Evolutionary conservation across 441 rosid genomes (phyloP).

Genomic region (Codiaeum variegatum): DNA sequence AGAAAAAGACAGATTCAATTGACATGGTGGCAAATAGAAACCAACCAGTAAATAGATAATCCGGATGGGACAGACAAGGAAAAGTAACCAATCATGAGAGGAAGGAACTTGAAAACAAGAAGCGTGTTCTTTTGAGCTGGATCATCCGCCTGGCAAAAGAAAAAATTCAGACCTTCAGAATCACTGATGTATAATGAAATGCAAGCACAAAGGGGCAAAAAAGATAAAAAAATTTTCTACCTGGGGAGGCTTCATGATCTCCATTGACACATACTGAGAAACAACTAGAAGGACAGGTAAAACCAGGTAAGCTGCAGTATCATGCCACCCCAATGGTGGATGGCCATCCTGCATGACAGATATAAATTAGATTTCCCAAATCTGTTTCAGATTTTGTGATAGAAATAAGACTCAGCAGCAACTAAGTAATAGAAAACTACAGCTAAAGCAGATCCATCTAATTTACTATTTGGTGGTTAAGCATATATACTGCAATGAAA

Average conservation of each 20-base stretch:
- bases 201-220: conserved; percentile 10
- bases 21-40: conserved; percentile 27
- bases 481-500: background rate
- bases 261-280: conserved; percentile 92
- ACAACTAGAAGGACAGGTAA: conserved; percentile 83
- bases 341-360: conserved; percentile 71
- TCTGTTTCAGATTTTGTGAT: conserved; percentile 6
- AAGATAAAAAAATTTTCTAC: conserved; percentile 37
- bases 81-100: conserved; percentile 94
- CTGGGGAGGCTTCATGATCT: conserved; percentile 97
- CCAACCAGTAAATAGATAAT: conserved; percentile 91
- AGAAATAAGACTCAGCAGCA: background rate
- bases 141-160: conserved; percentile 73
- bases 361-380: conserved; percentile 26
- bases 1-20: conserved; percentile 1
- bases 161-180: conserved; percentile 17
- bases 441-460: conserved; percentile 3
- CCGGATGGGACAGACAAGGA: conserved; percentile 96
- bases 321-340: conserved; percentile 90
- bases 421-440: background rate
- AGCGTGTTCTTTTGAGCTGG: conserved; percentile 89
- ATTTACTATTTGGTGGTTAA: conserved; percentile 14
- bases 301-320: conserved; percentile 90
- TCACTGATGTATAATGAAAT: conserved; percentile 14
- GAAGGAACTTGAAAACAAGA: conserved; percentile 89